These are phyloP conservation scores for Kodamaea alishanica DNA, from an alignment of 1,139 yeast genomes.

Conservation along the genomic window DNA sequence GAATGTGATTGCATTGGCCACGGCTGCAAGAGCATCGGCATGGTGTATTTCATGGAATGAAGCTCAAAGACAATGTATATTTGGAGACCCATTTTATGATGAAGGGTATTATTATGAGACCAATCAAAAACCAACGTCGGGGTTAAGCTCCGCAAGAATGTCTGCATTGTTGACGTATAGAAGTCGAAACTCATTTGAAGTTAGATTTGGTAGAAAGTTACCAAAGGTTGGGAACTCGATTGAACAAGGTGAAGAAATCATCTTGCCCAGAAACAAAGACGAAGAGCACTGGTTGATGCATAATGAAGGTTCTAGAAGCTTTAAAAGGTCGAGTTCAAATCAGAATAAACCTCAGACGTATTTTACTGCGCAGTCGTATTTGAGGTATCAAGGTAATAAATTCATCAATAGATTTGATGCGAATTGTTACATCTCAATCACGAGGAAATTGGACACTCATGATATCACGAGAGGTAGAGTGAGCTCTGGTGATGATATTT, in stretches of 20 bases:
- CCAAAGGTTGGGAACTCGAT: slow-evolving; percentile 32
- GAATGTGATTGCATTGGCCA: slow-evolving; percentile 79
- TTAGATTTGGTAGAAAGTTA: slow-evolving; percentile 78
- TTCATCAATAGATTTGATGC: slow-evolving; percentile 91
- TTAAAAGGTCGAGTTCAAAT: slow-evolving; percentile 5
- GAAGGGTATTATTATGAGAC: slow-evolving; percentile 79
- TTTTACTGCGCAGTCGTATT: slow-evolving; percentile 91
- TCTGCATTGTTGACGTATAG: slow-evolving; percentile 90
- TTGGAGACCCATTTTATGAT: slow-evolving; percentile 86
- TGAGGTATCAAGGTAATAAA: slow-evolving; percentile 90
- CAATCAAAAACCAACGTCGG: slow-evolving; percentile 73
- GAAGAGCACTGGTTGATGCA: slow-evolving; percentile 46
- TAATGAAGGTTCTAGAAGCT: slow-evolving; percentile 37
- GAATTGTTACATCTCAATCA: slow-evolving; percentile 89
- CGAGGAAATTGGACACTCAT: slow-evolving; percentile 91
- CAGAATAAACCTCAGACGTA: slow-evolving; percentile 65
- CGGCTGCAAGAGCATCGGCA: slow-evolving; percentile 92
- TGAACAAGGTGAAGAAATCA: slow-evolving; percentile 24
- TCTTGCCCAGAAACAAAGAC: slow-evolving; percentile 39
- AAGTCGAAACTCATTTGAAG: slow-evolving; percentile 86
- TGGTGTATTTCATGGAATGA: slow-evolving; percentile 99
- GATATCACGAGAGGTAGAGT: slow-evolving; percentile 82
- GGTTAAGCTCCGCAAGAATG: slow-evolving; percentile 96
- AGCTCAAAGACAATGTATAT: slow-evolving; percentile 93
- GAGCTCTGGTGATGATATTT: slow-evolving; percentile 33